phyloP scores from a whole-genome alignment of 208 protist genomes.

The Leishmania amazonensis region DNA sequence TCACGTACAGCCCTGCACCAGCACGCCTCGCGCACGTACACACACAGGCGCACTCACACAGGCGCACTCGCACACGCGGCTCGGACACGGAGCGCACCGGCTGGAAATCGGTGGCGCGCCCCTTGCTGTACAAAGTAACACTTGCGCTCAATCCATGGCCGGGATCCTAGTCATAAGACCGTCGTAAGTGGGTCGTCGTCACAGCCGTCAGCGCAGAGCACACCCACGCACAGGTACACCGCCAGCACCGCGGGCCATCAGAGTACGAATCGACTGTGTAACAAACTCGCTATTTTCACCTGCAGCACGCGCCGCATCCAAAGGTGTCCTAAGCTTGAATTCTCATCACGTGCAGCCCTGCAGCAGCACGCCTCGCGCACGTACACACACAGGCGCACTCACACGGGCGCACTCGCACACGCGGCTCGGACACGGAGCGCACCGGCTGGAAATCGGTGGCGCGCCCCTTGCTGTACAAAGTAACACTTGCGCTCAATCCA shows the following conservation, averaged over 20 bases:
- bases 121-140: not conserved
- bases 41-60: too few relatives aligned
- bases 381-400: too few relatives aligned
- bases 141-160: constrained; percentile 14
- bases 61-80: not conserved
- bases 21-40: not conserved
- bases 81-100: constrained; percentile 15
- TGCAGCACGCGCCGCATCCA: constrained; percentile 43
- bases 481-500: constrained; percentile 13
- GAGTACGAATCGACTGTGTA: constrained; percentile 54
- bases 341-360: constrained; percentile 28
- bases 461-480: not conserved
- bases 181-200: not conserved
- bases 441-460: constrained; percentile 29
- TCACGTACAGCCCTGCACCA: constrained; percentile 14
- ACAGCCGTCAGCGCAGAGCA: not conserved
- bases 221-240: constrained; percentile 2
- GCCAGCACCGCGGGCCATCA: constrained; percentile 18
- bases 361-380: not conserved
- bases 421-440: constrained; percentile 11
- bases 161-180: not conserved
- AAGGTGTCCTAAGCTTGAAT: constrained; percentile 63
- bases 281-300: constrained; percentile 50
- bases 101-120: constrained; percentile 29
- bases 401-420: not conserved